Base-by-base conservation (phyloP, 345 rosid species). In the Abelmoschus esculentus region DNA sequence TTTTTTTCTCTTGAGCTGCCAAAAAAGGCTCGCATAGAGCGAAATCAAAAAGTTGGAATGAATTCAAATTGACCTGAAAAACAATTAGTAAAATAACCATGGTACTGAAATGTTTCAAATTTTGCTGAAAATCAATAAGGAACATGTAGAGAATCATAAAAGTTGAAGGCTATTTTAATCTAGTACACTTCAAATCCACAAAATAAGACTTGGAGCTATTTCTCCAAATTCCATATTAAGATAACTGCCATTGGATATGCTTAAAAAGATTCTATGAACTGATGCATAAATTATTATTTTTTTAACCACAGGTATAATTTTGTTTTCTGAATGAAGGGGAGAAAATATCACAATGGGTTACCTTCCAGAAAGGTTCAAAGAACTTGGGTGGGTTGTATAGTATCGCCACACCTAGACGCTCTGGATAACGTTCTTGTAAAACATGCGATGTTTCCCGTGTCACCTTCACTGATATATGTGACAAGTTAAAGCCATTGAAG, bases 291-390 rank as follows among this genome's bases (percentile, higher is more conserved):
- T 22, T n/a, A n/a, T n/a, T n/a, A 42, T 11, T 42, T 2, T 19
- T 69, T 14, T 67, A 44, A 13, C 34, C 69, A 22, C 68, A 63
- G 7, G 6, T 4, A 42, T 58, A 15, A 17, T 17, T 56, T 70
- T 57, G 56, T 57, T 17, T 10, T 19, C 34, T 56, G 32, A 26
- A 56, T 26, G n/a, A 46, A 15, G 4, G 7, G 19, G 2, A 52
- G 1, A 26, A 53, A 19, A 65, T 52, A 13, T 53, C 13, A 52
- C 15, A 63, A 28, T 31, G 15, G 17, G 38, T 75, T 82, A 93
- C 97, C 92, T 7, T 84, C 87, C 87, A 93, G 77, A 93, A 93
- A 28, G 97, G 97, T 80, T 93, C 97, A 5, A 93, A 90, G 83
- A 93, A 87, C 80, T 93, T 90, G 5, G 98, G 98, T 13, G 97